These are phyloP conservation scores for Perkinsus olseni DNA, from an alignment of 169 alveolate species.

Conservation along the genomic window DNA sequence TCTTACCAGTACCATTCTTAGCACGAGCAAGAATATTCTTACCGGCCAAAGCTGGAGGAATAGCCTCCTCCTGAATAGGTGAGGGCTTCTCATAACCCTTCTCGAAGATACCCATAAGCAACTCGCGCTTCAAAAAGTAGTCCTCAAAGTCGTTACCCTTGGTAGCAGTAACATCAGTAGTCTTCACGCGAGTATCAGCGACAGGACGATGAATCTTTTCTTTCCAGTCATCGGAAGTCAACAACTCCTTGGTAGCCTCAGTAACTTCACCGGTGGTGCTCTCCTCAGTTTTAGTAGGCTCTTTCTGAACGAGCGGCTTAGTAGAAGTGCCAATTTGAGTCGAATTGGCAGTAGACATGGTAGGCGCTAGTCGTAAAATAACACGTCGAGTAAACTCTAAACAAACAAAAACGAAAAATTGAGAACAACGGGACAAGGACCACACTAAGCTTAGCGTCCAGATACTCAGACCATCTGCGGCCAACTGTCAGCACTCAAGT, in stretches of 20 bases:
- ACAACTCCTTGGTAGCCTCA: constrained; percentile 3
- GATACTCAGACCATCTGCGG: not conserved
- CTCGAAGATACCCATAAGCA: constrained; percentile 93
- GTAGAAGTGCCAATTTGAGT: not conserved
- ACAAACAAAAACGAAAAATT: not conserved
- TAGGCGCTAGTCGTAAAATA: not conserved
- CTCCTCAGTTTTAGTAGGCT: not conserved
- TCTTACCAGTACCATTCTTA: constrained; percentile 98
- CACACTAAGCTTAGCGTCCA: not conserved
- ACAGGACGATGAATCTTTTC: not conserved
- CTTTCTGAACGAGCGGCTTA: not conserved
- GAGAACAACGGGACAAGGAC: not conserved
- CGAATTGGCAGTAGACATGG: not conserved
- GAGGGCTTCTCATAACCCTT: constrained; percentile 97
- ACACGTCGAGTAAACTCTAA: constrained; percentile 2
- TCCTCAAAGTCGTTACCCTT: constrained; percentile 97
- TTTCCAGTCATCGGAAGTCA: not conserved
- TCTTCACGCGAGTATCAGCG: constrained; percentile 33
- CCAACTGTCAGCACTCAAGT: too few relatives aligned
- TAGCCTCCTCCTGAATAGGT: constrained; percentile 96
- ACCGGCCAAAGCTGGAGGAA: constrained; percentile 94
- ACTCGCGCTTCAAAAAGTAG: constrained; percentile 80
- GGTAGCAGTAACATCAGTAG: constrained; percentile 92
- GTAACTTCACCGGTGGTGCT: not conserved
- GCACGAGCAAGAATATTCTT: constrained; percentile 96